Conservation (phyloP, 2,329 filamentous ascomycete species). For the Rutstroemia sp. region DNA sequence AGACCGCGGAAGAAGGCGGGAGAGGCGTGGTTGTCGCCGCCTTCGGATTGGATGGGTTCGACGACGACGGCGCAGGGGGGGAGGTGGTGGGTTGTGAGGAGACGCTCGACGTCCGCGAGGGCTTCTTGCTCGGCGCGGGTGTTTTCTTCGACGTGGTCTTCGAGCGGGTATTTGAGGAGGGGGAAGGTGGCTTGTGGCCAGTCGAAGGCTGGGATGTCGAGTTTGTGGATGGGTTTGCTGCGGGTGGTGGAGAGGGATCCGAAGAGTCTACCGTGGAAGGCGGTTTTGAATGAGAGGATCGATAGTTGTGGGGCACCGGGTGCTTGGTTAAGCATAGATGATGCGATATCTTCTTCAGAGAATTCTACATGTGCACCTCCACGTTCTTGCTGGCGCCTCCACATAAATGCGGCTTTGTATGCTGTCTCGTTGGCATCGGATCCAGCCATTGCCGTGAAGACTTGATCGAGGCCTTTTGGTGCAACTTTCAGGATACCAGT, state of each 20-base stretch:
- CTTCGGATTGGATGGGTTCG: slow-evolving; percentile 78
- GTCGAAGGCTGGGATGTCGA: slow-evolving; percentile 82
- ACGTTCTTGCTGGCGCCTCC: slow-evolving; percentile 63
- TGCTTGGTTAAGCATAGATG: slow-evolving; percentile 63
- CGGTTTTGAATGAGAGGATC: slow-evolving; percentile 71
- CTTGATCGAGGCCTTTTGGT: slow-evolving; percentile 67
- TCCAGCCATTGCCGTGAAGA: slow-evolving; percentile 73
- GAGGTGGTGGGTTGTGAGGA: slow-evolving; percentile 60
- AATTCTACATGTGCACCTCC: slow-evolving; percentile 60
- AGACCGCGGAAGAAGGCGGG: slow-evolving; percentile 72
- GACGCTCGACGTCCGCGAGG: slow-evolving; percentile 63
- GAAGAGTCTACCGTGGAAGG: slow-evolving; percentile 76
- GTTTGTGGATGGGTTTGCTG: slow-evolving; percentile 77
- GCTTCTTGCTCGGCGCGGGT: slow-evolving; percentile 63
- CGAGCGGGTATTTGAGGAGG: slow-evolving; percentile 67
- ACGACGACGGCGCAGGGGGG: slow-evolving; percentile 68
- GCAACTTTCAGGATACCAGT: slow-evolving; percentile 66
- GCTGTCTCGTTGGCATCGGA: slow-evolving; percentile 81
- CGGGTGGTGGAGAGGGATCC: slow-evolving; percentile 72
- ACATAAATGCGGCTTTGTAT: slow-evolving; percentile 85
- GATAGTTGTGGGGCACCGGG: slow-evolving; percentile 69
- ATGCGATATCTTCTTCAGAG: slow-evolving; percentile 58
- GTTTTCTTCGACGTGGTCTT: slow-evolving; percentile 63
- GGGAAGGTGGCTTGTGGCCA: slow-evolving; percentile 83
- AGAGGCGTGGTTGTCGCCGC: slow-evolving; percentile 77